Evolutionary conservation across 2,329 filamentous ascomycete genomes (phyloP), one percentile per base, ranked within the genome.

Genomic region (Stemphylium beticola): DNA sequence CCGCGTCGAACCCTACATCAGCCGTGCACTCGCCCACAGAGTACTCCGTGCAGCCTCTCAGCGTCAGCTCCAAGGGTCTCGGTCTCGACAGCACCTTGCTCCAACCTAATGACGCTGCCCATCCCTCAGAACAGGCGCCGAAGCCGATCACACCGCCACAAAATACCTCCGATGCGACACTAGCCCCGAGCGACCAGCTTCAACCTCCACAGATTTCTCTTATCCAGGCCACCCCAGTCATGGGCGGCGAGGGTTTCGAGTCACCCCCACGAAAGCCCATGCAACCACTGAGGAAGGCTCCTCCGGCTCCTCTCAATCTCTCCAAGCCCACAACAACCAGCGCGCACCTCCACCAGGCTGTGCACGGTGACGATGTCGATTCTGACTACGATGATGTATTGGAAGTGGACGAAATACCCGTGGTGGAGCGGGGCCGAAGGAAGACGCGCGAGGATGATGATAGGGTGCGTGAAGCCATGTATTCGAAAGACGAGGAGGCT

Each of bases 401-500:
- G 11, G 88, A 91, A 58, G 86, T 88, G 3, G 83, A 88, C 39
- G 87, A 89, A 59, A 79, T 87, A 44, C 79, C 83, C 0, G 72
- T 77, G 5, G 77, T 83, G 22, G 77, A 86, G 32, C 84, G 93
- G 58, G 93, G 92, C 8, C 85, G 92, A 55, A 83, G 91, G 64
- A 91, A 89, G 74, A 96, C 92, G 2, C 85, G 93, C 47, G 92
- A 93, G 72, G 91, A 96, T 58, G 93, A 97, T 67, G 92, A 97
- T 63, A 83, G 83, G 49, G 85, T 91, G 49, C 86, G 93, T 42
- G 91, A 93, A 69, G 80, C 86, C 12, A 74, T 87, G n/a, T 85
- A 84, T 1, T 72, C 84, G 41, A 83, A 86, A 67, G 87, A 92
- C 65, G 85, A 88, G 11, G 88, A 91, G 67, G 81, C 83, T 24